phyloP scores from a whole-genome alignment of 257 asterid species.

The Nicotiana sylvestris region DNA sequence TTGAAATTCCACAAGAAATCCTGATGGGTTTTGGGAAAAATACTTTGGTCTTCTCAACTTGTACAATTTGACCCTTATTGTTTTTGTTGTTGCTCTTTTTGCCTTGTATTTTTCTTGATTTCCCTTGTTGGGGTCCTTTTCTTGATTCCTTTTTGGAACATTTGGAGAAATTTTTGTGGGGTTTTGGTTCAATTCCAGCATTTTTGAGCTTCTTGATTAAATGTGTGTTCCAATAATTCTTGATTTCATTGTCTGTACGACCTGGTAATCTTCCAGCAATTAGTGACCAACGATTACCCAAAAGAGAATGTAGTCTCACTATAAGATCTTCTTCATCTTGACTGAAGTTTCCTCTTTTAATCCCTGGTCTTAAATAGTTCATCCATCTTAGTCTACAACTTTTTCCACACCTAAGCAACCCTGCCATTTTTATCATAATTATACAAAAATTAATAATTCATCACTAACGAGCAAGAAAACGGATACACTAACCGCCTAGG shows the following conservation, averaged over 20 bases:
- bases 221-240: slow-evolving; percentile 68
- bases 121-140: slow-evolving; percentile 3
- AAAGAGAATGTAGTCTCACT: slow-evolving; percentile 50
- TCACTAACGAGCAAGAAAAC: neutral
- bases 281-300: slow-evolving; percentile 78
- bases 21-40: slow-evolving; percentile 47
- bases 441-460: neutral
- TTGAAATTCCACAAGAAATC: slow-evolving; percentile 28
- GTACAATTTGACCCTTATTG: neutral
- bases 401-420: slow-evolving; percentile 70
- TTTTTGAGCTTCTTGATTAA: slow-evolving; percentile 42
- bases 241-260: slow-evolving; percentile 78
- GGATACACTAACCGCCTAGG: too few relatives aligned
- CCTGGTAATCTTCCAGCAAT: slow-evolving; percentile 76
- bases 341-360: slow-evolving; percentile 58
- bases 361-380: slow-evolving; percentile 74
- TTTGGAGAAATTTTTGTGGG: neutral
- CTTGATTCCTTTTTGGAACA: neutral
- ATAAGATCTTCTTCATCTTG: slow-evolving; percentile 67
- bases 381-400: slow-evolving; percentile 77
- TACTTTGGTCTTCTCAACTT: slow-evolving; percentile 21
- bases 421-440: slow-evolving; percentile 11
- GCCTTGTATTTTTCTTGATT: neutral
- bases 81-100: neutral
- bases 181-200: slow-evolving; percentile 21